Conservation (phyloP, 1,284 basidiomycete genomes). For the Trichosporon asahii region DNA sequence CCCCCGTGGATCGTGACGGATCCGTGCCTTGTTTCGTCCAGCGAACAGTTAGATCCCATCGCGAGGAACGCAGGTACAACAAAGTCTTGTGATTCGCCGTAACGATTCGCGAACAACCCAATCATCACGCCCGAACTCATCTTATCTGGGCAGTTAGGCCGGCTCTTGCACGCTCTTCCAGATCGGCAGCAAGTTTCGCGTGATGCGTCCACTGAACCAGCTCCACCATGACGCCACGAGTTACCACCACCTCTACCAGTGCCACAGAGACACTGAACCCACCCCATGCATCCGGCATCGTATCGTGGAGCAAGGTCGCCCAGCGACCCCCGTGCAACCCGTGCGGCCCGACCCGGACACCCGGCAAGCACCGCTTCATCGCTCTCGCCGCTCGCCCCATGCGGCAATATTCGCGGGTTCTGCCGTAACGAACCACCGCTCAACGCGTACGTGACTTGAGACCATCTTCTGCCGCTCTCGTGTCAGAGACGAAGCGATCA, state of each 20-base stretch:
- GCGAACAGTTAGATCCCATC: neutral
- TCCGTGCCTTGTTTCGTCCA: constrained; percentile 1
- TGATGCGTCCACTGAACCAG: neutral
- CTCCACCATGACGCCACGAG: constrained; percentile 1
- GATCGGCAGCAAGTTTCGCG: neutral
- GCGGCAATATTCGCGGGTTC: neutral
- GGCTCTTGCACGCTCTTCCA: neutral
- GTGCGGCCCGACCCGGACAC: too few species aligned
- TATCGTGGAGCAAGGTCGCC: neutral
- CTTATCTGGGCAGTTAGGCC: neutral
- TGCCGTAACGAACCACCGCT: neutral
- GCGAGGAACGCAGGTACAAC: too few species aligned
- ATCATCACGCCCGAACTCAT: neutral
- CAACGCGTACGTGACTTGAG: neutral
- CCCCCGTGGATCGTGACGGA: neutral
- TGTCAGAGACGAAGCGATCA: neutral
- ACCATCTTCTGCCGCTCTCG: neutral
- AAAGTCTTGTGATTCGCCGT: neutral
- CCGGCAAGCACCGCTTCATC: too few species aligned
- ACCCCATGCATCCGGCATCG: too few species aligned
- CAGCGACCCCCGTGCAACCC: neutral
- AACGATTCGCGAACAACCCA: neutral
- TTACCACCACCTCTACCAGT: neutral
- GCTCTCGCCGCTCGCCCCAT: neutral
- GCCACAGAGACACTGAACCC: too few species aligned